Percentiles rank a stretch among this genome's conserved stretches.
Evolutionary conservation across 257 asterid genomes (phyloP).

Genomic region (Echites panduratus): DNA sequence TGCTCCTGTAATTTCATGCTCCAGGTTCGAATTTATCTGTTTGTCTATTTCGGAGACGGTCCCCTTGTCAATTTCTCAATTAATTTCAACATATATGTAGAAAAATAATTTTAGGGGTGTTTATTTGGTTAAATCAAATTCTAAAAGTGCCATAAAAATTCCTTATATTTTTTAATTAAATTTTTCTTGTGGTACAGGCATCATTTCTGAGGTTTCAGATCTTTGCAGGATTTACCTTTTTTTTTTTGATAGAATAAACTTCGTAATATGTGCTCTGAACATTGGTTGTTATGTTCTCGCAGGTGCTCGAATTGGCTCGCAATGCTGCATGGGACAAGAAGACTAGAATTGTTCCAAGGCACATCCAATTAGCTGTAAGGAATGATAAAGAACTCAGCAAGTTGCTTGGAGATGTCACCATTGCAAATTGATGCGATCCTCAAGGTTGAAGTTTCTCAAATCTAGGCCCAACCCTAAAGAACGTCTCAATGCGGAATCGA

Average conservation of each 20-base stretch:
- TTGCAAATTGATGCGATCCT: constrained; percentile 13
- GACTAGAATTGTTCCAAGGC: constrained; percentile 17
- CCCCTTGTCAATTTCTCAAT: not conserved
- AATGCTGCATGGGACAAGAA: constrained; percentile 20
- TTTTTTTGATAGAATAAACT: not conserved
- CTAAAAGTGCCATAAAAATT: not conserved
- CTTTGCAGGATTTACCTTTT: not conserved
- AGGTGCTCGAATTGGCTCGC: constrained; percentile 17
- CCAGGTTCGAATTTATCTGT: constrained; percentile 10
- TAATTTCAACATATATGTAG: not conserved
- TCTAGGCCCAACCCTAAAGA: no score
- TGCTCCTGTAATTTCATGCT: not conserved
- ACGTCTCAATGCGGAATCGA: no score
- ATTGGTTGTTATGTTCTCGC: not conserved
- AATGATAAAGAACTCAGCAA: constrained; percentile 21
- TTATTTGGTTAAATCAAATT: not conserved
- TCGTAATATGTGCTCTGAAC: not conserved
- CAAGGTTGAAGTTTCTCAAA: no score
- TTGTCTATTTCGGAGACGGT: not conserved
- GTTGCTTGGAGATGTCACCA: constrained; percentile 15
- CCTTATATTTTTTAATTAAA: not conserved
- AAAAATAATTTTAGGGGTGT: not conserved
- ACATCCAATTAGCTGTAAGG: constrained; percentile 20
- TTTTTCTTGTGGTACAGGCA: no score
- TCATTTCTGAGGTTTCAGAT: constrained; percentile 10